These are phyloP conservation scores for Benincasa hispida DNA, from an alignment of 306 rosid species.

Conservation along the genomic window DNA sequence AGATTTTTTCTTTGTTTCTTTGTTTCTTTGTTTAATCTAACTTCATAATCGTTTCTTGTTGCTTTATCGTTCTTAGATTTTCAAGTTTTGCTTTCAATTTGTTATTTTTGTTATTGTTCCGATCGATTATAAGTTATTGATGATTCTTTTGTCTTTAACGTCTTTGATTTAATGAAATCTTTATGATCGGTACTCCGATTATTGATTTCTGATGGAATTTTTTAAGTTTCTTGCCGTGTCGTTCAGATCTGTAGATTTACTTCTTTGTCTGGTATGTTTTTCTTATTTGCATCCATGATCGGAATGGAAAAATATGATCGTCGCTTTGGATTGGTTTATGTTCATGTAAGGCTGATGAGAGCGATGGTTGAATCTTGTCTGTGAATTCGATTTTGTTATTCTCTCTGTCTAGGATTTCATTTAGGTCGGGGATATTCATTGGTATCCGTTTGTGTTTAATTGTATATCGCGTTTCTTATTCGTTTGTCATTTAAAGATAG, in stretches of 20 bases:
- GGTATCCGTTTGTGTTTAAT: neutral
- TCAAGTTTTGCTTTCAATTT: neutral
- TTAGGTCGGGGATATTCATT: neutral
- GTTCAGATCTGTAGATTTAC: constrained; percentile 1
- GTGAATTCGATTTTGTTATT: neutral
- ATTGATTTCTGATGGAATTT: neutral
- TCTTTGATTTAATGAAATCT: neutral
- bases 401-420: neutral
- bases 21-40: neutral
- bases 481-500: neutral
- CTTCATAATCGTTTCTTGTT: neutral
- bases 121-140: neutral
- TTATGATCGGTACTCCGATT: neutral
- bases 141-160: neutral
- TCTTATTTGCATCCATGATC: neutral
- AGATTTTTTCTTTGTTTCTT: neutral
- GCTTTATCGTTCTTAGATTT: neutral
- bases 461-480: neutral
- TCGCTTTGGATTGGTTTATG: neutral
- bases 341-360: neutral
- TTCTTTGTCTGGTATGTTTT: neutral
- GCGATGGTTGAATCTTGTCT: neutral
- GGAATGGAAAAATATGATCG: neutral
- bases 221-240: neutral
- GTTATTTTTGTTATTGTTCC: neutral